Evolutionary conservation across 768 basidiomycete species (phyloP).

Genomic region (Mycena amicta): DNA sequence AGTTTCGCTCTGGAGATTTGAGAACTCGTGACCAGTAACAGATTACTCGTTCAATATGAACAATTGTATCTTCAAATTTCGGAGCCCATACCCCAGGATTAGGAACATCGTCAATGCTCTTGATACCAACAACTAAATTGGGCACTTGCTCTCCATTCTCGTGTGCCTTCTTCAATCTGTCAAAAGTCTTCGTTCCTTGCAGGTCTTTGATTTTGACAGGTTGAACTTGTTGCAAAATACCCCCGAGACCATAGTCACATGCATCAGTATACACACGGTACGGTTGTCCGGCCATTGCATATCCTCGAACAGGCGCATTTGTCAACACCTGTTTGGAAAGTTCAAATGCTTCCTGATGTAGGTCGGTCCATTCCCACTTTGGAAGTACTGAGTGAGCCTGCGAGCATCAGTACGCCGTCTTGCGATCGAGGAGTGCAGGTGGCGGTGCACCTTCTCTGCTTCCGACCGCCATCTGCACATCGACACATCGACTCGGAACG

Average conservation of each 20-base stretch:
- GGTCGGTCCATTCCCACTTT: constrained; percentile 26
- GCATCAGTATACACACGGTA: constrained; percentile 42
- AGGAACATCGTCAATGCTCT: constrained; percentile 27
- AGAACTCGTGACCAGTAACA: constrained; percentile 34
- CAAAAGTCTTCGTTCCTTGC: constrained; percentile 30
- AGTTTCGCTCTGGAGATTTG: constrained; percentile 37
- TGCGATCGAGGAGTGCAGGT: too few relatives aligned
- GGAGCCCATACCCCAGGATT: constrained; percentile 22
- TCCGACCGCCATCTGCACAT: too few relatives aligned
- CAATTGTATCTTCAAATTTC: constrained; percentile 32
- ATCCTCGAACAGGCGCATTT: constrained; percentile 34
- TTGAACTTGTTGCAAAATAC: constrained; percentile 37
- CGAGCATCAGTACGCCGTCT: too few relatives aligned
- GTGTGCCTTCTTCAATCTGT: constrained; percentile 25
- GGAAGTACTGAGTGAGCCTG: too few relatives aligned
- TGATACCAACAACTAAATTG: constrained; percentile 20
- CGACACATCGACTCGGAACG: too few relatives aligned
- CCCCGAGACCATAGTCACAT: constrained; percentile 31
- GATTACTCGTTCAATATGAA: constrained; percentile 34
- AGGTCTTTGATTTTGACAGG: constrained; percentile 29
- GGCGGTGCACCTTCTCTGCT: too few relatives aligned
- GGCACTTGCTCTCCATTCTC: constrained; percentile 24
- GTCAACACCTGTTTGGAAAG: constrained; percentile 30
- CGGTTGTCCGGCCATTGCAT: constrained; percentile 29
- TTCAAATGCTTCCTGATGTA: constrained; percentile 31